Evolutionary conservation across 352 stramenopile genomes (phyloP).

Genomic region (Globisporangium spiculum): DNA sequence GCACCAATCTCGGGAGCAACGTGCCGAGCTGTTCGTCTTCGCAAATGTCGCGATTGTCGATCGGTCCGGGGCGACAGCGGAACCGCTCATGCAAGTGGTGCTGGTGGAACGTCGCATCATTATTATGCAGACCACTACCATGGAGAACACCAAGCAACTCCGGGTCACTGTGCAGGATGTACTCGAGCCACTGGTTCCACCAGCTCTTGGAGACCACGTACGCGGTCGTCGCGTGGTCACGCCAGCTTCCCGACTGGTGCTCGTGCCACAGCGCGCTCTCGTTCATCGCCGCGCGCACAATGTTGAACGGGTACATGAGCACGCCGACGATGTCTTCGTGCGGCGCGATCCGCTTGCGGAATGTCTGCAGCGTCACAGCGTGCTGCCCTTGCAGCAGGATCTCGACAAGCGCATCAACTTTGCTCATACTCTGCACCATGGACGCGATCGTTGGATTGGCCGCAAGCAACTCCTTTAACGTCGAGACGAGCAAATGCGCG

Average conservation of each 20-base stretch:
- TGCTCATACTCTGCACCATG: conserved; percentile 19
- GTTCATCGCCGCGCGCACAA: conserved; percentile 41
- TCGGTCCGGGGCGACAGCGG: conserved; percentile 37
- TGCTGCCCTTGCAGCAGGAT: conserved; percentile 23
- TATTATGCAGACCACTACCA: not conserved
- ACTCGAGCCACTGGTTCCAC: conserved; percentile 59
- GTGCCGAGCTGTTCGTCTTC: conserved; percentile 36
- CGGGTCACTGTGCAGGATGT: conserved; percentile 20
- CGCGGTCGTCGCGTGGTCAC: conserved; percentile 28
- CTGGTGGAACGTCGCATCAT: conserved; percentile 3
- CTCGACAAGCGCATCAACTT: conserved; percentile 18
- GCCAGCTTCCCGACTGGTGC: conserved; percentile 35
- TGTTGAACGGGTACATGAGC: conserved; percentile 54
- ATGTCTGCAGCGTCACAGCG: conserved; percentile 22
- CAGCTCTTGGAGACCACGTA: conserved; percentile 53
- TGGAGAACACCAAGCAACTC: conserved; percentile 5
- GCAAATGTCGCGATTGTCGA: conserved; percentile 42
- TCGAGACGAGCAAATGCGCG: conserved; percentile 35
- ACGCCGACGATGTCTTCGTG: conserved; percentile 40
- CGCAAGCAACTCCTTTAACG: conserved; percentile 20
- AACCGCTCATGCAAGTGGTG: conserved; percentile 16
- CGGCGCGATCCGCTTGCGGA: conserved; percentile 23
- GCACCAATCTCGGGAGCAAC: conserved; percentile 28
- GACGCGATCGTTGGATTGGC: conserved; percentile 16
- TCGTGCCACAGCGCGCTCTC: conserved; percentile 40